Percentiles rank a stretch among this genome's conserved stretches.
Evolutionary conservation across 768 basidiomycete genomes (phyloP).

Genomic region (Lenzites betulinus): DNA sequence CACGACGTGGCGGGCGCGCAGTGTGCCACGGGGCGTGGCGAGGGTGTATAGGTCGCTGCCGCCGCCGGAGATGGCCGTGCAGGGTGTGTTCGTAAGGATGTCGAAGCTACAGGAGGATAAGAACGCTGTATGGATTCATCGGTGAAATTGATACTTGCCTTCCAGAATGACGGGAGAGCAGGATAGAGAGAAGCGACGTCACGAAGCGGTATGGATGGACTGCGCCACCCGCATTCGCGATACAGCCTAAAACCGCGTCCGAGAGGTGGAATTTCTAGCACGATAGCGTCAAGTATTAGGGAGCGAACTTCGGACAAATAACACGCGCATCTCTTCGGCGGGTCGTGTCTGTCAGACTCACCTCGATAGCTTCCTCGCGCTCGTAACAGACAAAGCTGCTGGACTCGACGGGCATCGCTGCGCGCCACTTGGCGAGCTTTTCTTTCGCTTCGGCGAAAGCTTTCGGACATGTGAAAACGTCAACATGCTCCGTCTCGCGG

Average conservation of each 20-base stretch:
- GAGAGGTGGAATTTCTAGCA: slow-evolving; percentile 54
- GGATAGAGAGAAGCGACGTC: slow-evolving; percentile 55
- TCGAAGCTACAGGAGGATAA: slow-evolving; percentile 46
- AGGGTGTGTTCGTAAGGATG: slow-evolving; percentile 63
- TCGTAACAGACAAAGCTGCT: slow-evolving; percentile 31
- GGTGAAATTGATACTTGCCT: slow-evolving; percentile 37
- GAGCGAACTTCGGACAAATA: neutral
- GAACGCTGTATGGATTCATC: neutral
- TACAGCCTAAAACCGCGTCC: slow-evolving; percentile 47
- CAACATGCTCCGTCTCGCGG: slow-evolving; percentile 57
- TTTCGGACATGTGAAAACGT: slow-evolving; percentile 50
- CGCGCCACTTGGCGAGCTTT: slow-evolving; percentile 45
- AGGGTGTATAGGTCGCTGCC: slow-evolving; percentile 47
- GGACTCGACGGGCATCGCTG: slow-evolving; percentile 55
- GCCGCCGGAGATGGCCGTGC: slow-evolving; percentile 46
- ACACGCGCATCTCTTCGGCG: neutral
- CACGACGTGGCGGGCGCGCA: slow-evolving; percentile 63
- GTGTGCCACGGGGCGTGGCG: slow-evolving; percentile 59
- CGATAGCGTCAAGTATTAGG: neutral
- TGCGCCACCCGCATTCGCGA: slow-evolving; percentile 58
- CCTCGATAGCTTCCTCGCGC: slow-evolving; percentile 38
- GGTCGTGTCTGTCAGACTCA: slow-evolving; percentile 19
- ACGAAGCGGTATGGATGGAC: slow-evolving; percentile 72
- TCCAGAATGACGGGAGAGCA: slow-evolving; percentile 50
- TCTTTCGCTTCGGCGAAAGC: slow-evolving; percentile 47